Conservation (phyloP, 1,284 basidiomycete genomes). For the Trichosporon asahii region DNA sequence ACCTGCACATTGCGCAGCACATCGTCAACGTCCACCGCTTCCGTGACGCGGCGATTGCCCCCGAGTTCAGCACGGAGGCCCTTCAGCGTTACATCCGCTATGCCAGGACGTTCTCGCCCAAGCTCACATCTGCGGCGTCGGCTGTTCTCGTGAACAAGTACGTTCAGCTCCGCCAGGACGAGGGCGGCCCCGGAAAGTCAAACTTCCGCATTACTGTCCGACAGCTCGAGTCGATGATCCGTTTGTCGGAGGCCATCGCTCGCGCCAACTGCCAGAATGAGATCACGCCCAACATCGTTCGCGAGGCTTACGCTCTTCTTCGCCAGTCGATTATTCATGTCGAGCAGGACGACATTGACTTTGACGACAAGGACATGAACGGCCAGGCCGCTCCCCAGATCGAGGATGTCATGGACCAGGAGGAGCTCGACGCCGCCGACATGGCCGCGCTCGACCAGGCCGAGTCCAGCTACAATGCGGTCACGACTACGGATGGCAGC, state of each 20-base stretch:
- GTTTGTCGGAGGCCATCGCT: conserved; percentile 93
- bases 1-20: conserved; percentile 90
- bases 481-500: conserved; percentile 40
- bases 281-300: conserved; percentile 89
- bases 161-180: conserved; percentile 84
- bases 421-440: conserved; percentile 61
- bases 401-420: conserved; percentile 61
- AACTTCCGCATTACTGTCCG: conserved; percentile 98
- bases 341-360: conserved; percentile 97
- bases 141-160: conserved; percentile 96
- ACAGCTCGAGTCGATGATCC: conserved; percentile 97
- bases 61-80: conserved; percentile 95
- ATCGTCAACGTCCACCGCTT: conserved; percentile 98
- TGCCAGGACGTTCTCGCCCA: conserved; percentile 93
- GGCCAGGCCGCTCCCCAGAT: conserved; percentile 55
- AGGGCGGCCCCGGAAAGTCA: conserved; percentile 79
- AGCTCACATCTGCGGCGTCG: conserved; percentile 90
- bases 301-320: conserved; percentile 89
- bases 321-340: conserved; percentile 99
- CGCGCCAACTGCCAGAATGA: conserved; percentile 90
- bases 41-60: conserved; percentile 88
- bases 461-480: conserved; percentile 45
- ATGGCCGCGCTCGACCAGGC: conserved; percentile 54
- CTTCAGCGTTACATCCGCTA: conserved; percentile 95
- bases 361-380: conserved; percentile 79